These are phyloP conservation scores for Lachancea cidri DNA, from an alignment of 805 yeast genomes.

Conservation along the genomic window DNA sequence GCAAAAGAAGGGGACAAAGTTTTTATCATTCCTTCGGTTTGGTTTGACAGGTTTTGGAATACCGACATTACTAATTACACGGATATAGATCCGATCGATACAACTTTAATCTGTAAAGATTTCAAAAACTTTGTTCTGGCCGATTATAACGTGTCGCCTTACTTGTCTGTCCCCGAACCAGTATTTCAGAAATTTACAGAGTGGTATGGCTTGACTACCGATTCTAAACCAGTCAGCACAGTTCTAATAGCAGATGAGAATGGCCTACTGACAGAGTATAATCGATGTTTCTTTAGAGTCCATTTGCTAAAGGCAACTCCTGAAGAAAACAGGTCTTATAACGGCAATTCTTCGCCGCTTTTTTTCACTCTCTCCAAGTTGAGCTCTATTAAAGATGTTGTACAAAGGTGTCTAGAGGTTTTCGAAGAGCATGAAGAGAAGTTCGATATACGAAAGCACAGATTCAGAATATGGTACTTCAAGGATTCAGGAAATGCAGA, in stretches of 20 bases:
- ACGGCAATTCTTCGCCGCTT: constrained; percentile 17
- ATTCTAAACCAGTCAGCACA: constrained; percentile 36
- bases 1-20: constrained; percentile 44
- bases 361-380: constrained; percentile 33
- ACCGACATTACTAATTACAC: constrained; percentile 21
- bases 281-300: constrained; percentile 34
- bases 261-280: constrained; percentile 32
- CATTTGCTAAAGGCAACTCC: constrained; percentile 29
- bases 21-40: constrained; percentile 44
- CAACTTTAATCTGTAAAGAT: constrained; percentile 39
- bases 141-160: constrained; percentile 26
- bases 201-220: constrained; percentile 51
- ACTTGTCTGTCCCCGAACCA: constrained; percentile 38
- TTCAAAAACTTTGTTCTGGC: constrained; percentile 39
- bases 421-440: constrained; percentile 21
- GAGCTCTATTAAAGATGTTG: constrained; percentile 27
- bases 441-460: constrained; percentile 12
- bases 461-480: constrained; percentile 25
- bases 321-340: constrained; percentile 10
- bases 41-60: constrained; percentile 39
- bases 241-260: constrained; percentile 28
- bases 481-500: constrained; percentile 10
- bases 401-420: constrained; percentile 15
- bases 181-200: constrained; percentile 41
- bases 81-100: constrained; percentile 46